These are phyloP conservation scores for Alternaria atra DNA, from an alignment of 2,329 filamentous ascomycete species.

Conservation along the genomic window DNA sequence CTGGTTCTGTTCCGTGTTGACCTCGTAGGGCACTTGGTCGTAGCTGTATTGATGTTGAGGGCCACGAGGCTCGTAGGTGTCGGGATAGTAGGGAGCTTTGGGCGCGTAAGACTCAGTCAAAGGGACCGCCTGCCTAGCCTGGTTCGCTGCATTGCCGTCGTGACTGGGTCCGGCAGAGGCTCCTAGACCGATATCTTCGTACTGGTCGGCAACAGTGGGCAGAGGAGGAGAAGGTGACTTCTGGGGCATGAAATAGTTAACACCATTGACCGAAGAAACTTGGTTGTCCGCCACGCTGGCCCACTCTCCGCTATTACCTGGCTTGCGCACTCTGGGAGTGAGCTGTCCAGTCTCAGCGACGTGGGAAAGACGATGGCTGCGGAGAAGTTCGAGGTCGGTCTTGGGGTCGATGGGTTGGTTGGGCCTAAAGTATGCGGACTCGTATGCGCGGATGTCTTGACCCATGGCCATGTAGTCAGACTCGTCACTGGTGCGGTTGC, in stretches of 20 bases:
- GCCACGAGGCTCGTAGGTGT: conserved; percentile 50
- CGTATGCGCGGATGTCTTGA: conserved; percentile 43
- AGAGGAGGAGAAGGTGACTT: conserved; percentile 50
- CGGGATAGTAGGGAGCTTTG: conserved; percentile 42
- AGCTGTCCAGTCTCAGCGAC: conserved; percentile 62
- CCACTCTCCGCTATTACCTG: conserved; percentile 51
- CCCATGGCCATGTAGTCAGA: conserved; percentile 45
- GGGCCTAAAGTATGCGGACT: conserved; percentile 46
- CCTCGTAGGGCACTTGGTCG: conserved; percentile 43
- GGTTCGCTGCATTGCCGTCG: conserved; percentile 36
- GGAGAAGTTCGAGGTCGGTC: conserved; percentile 53
- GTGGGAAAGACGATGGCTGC: conserved; percentile 59
- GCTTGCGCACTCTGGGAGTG: conserved; percentile 51
- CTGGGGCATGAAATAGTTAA: conserved; percentile 50
- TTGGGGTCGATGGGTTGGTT: conserved; percentile 43
- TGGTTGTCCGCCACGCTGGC: conserved; percentile 46
- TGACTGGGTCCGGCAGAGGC: conserved; percentile 26
- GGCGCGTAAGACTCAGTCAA: conserved; percentile 51
- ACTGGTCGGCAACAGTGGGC: conserved; percentile 24
- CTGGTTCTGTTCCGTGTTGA: conserved; percentile 40
- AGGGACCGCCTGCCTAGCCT: conserved; percentile 44
- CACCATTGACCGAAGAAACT: conserved; percentile 44
- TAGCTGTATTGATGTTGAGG: conserved; percentile 49
- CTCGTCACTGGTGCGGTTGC: conserved; percentile 47
- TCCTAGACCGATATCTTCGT: conserved; percentile 20